Conservation (phyloP, 2,329 filamentous ascomycete genomes). For the Pseudogymnoascus sp. region DNA sequence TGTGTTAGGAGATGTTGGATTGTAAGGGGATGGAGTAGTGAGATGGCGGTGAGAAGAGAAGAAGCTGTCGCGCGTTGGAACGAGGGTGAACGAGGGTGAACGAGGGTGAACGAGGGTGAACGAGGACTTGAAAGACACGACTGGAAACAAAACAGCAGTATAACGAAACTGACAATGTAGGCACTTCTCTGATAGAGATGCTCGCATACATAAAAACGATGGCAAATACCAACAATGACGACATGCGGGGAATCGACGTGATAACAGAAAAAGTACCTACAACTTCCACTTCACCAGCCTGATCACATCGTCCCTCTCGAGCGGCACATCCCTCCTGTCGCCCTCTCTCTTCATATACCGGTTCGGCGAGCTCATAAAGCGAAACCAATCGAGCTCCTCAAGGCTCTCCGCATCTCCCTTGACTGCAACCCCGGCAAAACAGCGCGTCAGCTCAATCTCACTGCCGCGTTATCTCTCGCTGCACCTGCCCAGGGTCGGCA, state of each 20-base stretch:
- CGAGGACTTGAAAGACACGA: not conserved
- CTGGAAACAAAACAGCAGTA: not conserved
- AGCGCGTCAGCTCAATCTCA: constrained; percentile 14
- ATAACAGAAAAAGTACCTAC: constrained; percentile 36
- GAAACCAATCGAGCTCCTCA: constrained; percentile 50
- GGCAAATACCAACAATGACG: not conserved
- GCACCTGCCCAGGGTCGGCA: not conserved
- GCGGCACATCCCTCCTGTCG: constrained; percentile 28
- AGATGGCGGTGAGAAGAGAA: not conserved
- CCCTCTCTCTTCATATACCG: constrained; percentile 34
- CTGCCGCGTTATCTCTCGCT: not conserved
- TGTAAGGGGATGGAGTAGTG: not conserved
- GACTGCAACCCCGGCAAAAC: constrained; percentile 10
- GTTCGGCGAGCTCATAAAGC: constrained; percentile 46
- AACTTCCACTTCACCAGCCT: constrained; percentile 64
- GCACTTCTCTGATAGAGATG: not conserved
- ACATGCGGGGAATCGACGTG: not conserved
- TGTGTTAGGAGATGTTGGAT: not conserved
- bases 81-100: not conserved
- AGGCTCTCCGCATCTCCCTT: constrained; percentile 30
- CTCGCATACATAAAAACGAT: not conserved
- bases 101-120: no score
- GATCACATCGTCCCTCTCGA: constrained; percentile 51
- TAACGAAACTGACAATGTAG: not conserved
- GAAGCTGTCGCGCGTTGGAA: not conserved